Conservation (phyloP, 306 rosid species). For the Trichosanthes cucumerina region DNA sequence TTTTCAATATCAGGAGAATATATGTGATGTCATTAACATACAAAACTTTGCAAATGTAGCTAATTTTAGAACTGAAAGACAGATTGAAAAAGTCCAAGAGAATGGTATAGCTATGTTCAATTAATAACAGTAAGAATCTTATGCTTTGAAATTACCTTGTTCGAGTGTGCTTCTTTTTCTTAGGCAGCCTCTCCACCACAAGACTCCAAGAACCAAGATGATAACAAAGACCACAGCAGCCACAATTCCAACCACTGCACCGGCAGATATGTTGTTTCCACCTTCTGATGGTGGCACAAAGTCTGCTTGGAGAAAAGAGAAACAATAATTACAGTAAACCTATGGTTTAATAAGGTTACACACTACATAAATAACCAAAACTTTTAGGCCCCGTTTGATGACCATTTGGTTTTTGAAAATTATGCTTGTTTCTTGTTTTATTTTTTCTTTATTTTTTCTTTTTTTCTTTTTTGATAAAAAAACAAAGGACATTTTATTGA, state of each 20-base stretch:
- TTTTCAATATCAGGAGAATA: neutral
- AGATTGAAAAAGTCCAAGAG: neutral
- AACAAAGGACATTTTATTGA: too few relatives aligned
- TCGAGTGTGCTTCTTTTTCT: constrained; percentile 9
- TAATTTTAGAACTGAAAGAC: neutral
- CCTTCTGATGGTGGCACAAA: constrained; percentile 10
- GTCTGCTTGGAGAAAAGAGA: neutral
- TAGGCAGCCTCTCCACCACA: constrained; percentile 23
- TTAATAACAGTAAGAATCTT: neutral
- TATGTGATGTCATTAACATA: neutral
- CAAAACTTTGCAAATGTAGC: neutral
- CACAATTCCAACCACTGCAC: constrained; percentile 21
- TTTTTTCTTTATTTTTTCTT: too few relatives aligned
- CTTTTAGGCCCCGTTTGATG: too few relatives aligned
- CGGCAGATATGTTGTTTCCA: constrained; percentile 7
- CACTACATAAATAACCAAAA: too few relatives aligned
- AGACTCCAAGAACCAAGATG: constrained; percentile 9
- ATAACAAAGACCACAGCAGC: constrained; percentile 12
- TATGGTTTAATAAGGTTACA: neutral
- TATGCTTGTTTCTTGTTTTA: too few relatives aligned
- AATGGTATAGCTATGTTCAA: neutral
- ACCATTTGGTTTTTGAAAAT: too few relatives aligned
- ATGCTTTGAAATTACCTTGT: constrained; percentile 21
- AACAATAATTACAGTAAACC: neutral
- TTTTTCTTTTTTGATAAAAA: too few relatives aligned